These are phyloP conservation scores for Cladosporium halotolerans DNA, from an alignment of 2,329 filamentous ascomycete species.

Conservation along the genomic window DNA sequence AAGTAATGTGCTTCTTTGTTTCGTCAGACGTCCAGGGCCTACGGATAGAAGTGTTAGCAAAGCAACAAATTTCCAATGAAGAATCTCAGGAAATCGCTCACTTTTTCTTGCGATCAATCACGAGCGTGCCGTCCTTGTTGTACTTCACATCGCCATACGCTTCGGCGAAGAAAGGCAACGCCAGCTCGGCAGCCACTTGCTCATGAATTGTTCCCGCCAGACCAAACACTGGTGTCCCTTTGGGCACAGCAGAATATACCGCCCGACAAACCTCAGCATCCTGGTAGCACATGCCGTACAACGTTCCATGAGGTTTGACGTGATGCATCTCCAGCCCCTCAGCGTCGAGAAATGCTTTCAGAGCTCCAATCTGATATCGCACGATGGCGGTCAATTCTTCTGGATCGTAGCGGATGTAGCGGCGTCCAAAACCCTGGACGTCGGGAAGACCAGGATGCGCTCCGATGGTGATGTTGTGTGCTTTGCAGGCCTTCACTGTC, in stretches of 20 bases:
- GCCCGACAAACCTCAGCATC: slow-evolving; percentile 47
- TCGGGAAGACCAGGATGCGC: slow-evolving; percentile 62
- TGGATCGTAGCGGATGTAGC: slow-evolving; percentile 33
- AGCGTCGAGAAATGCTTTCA: slow-evolving; percentile 53
- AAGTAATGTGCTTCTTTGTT: slow-evolving; percentile 35
- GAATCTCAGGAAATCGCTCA: slow-evolving; percentile 13
- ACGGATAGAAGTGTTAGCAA: not conserved
- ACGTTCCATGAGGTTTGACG: slow-evolving; percentile 55
- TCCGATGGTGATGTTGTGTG: slow-evolving; percentile 51
- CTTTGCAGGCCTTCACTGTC: slow-evolving; percentile 53
- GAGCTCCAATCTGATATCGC: slow-evolving; percentile 58
- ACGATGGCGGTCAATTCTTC: slow-evolving; percentile 32
- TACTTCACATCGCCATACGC: slow-evolving; percentile 51
- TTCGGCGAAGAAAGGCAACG: slow-evolving; percentile 49
- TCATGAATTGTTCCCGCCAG: slow-evolving; percentile 51
- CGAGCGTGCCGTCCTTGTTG: slow-evolving; percentile 42
- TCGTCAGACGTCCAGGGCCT: slow-evolving; percentile 40
- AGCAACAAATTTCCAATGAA: not conserved
- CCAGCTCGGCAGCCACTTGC: slow-evolving; percentile 47
- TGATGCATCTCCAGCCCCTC: slow-evolving; percentile 54
- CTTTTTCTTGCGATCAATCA: slow-evolving; percentile 56
- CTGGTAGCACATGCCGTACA: slow-evolving; percentile 52
- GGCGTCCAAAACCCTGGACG: slow-evolving; percentile 57
- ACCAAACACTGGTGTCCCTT: slow-evolving; percentile 48
- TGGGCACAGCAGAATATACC: slow-evolving; percentile 48